Percentiles rank a stretch among this genome's conserved stretches.
Conservation (phyloP, 2,329 filamentous ascomycete genomes). For the Chalaropsis thielavioides region DNA sequence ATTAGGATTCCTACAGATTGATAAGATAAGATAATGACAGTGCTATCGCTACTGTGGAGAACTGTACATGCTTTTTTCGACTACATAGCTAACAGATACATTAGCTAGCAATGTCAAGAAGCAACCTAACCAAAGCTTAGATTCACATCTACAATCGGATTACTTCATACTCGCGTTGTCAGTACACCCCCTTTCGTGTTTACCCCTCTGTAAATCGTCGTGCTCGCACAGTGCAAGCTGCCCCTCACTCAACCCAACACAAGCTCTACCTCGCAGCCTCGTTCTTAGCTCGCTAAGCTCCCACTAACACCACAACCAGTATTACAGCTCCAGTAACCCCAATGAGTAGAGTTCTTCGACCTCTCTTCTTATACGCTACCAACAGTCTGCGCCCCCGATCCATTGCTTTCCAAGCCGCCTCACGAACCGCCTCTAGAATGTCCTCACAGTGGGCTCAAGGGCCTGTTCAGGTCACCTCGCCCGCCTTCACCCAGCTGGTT, state of each 20-base stretch:
- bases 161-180: neutral
- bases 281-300: neutral
- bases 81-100: neutral
- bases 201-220: neutral
- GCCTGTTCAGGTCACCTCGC: constrained; percentile 14
- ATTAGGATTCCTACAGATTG: constrained; percentile 11
- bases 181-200: neutral
- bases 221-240: neutral
- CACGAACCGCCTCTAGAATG: constrained; percentile 1
- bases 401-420: neutral
- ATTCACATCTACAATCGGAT: too few species aligned
- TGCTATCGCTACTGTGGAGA: neutral
- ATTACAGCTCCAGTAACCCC: neutral
- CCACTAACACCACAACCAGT: neutral
- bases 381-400: neutral
- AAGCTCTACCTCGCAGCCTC: neutral
- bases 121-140: neutral
- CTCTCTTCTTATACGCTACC: neutral
- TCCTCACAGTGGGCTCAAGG: constrained; percentile 7
- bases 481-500: constrained; percentile 41
- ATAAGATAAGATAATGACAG: constrained; percentile 17
- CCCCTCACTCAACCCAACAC: neutral
- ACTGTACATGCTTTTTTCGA: neutral
- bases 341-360: neutral
- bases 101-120: neutral